Percentiles rank a stretch among this genome's conserved stretches.
phyloP scores from a whole-genome alignment of 1,284 basidiomycete genomes.

The Heliocybe sulcata region DNA sequence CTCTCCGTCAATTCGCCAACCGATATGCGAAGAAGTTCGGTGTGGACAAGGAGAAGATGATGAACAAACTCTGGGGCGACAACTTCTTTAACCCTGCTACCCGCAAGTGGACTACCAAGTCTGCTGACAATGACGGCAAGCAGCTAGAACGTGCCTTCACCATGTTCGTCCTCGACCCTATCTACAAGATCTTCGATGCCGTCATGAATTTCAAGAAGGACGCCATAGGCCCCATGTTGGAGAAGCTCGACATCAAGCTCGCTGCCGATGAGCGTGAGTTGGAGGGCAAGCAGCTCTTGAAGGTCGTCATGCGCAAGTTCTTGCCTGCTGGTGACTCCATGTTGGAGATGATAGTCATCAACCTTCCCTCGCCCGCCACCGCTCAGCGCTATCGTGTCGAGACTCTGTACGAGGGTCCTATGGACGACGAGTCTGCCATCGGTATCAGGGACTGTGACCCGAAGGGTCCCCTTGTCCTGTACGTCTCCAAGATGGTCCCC shows the following conservation, averaged over 20 bases:
- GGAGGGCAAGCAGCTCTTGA: constrained; percentile 96
- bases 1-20: constrained; percentile 93
- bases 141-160: constrained; percentile 91
- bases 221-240: constrained; percentile 76
- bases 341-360: constrained; percentile 99
- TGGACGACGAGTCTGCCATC: constrained; percentile 99
- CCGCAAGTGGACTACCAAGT: constrained; percentile 92
- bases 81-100: constrained; percentile 99
- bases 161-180: constrained; percentile 97
- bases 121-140: constrained; percentile 78
- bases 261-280: constrained; percentile 88
- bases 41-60: constrained; percentile 99
- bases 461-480: constrained; percentile 94
- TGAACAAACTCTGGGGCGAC: constrained; percentile 98
- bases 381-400: constrained; percentile 99
- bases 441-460: constrained; percentile 99
- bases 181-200: constrained; percentile 97
- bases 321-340: constrained; percentile 98
- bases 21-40: constrained; percentile 99
- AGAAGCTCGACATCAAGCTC: constrained; percentile 96
- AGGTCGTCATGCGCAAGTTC: constrained; percentile 99
- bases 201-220: constrained; percentile 99
- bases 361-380: constrained; percentile 94
- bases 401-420: constrained; percentile 99
- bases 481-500: constrained; percentile 99